Evolutionary conservation across 371 early-diverging fungal species (phyloP), one percentile per base, ranked within the genome.

Genomic region (Mucor plumbeus): DNA sequence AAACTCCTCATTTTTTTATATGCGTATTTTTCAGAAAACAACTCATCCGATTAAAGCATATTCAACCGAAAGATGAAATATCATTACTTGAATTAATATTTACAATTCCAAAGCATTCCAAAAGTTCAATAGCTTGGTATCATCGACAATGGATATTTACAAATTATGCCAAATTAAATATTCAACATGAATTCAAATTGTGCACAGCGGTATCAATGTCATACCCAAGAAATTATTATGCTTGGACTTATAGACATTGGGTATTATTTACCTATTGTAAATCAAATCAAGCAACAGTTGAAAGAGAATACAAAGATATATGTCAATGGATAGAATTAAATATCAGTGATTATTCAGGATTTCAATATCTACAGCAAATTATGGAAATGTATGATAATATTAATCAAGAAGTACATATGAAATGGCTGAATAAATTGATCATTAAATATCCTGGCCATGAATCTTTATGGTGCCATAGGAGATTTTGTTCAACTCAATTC

Each of bases 381-480:
- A 71, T 88, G 15, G 35, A 21, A 1, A 10, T 47, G 5, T 10
- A 44, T 0, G 2, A 34, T 9, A 38, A 40, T 11, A 33, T 39
- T 4, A 11, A 54, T 19, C 34, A 33, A 44, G 44, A 59, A 1
- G 14, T 35, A 15, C 81, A 80, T 56, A 48, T 81, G 56, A 33
- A 47, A 11, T 81, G 87, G 76, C 44, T 77, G 4, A 65, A 75
- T 26, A 57, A 62, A 11, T 53, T 85, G 13, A 79, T 85, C 14
- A 35, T 64, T 44, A 71, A 69, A 58, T 88, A 77, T 43, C 87
- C 87, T 8, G 87, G 86, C 11, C 85, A 88, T 58, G 87, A 87
- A 66, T 72, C 87, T 0, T 59, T 87, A 21, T 88, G 89, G 89
- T 84, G 77, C 43, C 87, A 88, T 71, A 73, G 80, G 39, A 81